Evolutionary conservation across 2,329 filamentous ascomycete genomes (phyloP).

Genomic region (Cordyceps fumosorosea): DNA sequence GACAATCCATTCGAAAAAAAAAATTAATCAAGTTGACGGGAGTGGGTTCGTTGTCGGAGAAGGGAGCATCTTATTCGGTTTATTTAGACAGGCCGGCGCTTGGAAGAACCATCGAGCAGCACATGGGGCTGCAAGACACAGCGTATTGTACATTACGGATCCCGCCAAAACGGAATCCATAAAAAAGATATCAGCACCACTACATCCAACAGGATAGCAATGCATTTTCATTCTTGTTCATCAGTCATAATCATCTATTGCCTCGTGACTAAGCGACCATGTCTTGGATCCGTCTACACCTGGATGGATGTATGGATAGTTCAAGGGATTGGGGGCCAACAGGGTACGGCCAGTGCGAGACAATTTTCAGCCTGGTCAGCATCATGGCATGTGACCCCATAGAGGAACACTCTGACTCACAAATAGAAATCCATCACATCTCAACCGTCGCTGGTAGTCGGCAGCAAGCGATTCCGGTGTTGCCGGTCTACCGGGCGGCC

Average conservation of each 20-base stretch:
- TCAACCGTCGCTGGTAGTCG: too few species aligned
- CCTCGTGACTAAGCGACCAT: too few species aligned
- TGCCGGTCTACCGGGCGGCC: too few species aligned
- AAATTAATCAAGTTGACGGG: not conserved
- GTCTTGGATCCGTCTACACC: too few species aligned
- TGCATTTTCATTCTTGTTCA: not conserved
- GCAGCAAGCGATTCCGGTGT: too few species aligned
- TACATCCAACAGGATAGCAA: conserved; percentile 2
- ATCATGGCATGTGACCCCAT: too few species aligned
- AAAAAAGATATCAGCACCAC: conserved; percentile 10
- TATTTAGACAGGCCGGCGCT: not conserved
- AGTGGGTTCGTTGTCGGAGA: not conserved
- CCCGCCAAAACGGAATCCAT: not conserved
- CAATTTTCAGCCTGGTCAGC: too few species aligned
- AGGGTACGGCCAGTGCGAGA: too few species aligned
- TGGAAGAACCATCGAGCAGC: not conserved
- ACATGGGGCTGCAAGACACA: not conserved
- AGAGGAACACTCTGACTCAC: too few species aligned
- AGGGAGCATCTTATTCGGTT: not conserved
- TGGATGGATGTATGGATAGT: too few species aligned
- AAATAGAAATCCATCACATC: too few species aligned
- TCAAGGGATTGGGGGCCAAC: too few species aligned
- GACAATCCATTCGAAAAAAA: not conserved
- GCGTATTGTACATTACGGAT: conserved; percentile 6
- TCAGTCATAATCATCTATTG: not conserved